phyloP scores from a whole-genome alignment of 176 grass and related monocot species.

The Eremochloa ophiuroides region DNA sequence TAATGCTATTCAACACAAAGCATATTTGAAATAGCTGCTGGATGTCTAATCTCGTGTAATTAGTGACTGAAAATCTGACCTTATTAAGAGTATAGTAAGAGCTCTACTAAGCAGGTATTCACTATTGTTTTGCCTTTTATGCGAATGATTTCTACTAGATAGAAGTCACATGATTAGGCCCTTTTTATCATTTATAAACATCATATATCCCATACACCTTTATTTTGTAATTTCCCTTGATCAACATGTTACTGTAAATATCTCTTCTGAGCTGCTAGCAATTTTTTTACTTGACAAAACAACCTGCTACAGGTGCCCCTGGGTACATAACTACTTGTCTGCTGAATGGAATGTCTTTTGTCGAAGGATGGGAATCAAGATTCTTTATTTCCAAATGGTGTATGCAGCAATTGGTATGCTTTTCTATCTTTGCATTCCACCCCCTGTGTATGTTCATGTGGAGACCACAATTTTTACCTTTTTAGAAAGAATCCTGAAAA shows the following conservation, averaged over 20 bases:
- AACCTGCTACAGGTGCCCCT: slow-evolving; percentile 76
- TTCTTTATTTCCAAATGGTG: slow-evolving; percentile 98
- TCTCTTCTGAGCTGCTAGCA: not conserved
- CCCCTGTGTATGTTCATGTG: not conserved
- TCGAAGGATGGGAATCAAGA: slow-evolving; percentile 88
- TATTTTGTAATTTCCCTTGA: not conserved
- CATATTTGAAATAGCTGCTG: not conserved
- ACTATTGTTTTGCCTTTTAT: not conserved
- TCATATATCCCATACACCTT: not conserved
- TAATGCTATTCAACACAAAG: not conserved
- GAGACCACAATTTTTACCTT: slow-evolving; percentile 5
- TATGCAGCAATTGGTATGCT: slow-evolving; percentile 94
- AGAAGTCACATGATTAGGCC: not conserved
- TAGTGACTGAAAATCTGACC: not conserved
- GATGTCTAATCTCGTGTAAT: not conserved
- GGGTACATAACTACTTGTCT: slow-evolving; percentile 88
- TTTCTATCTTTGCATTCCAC: slow-evolving; percentile 20
- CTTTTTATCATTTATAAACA: not conserved
- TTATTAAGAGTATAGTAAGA: not conserved
- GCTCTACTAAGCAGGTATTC: not conserved
- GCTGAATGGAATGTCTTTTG: slow-evolving; percentile 93
- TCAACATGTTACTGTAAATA: not conserved
- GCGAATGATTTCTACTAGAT: not conserved
- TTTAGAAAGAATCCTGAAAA: slow-evolving; percentile 9
- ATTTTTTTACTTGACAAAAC: slow-evolving; percentile 24